Evolutionary conservation across 306 rosid genomes (phyloP), one percentile per base, ranked within the genome.

Genomic region (Abrus pulchellus): DNA sequence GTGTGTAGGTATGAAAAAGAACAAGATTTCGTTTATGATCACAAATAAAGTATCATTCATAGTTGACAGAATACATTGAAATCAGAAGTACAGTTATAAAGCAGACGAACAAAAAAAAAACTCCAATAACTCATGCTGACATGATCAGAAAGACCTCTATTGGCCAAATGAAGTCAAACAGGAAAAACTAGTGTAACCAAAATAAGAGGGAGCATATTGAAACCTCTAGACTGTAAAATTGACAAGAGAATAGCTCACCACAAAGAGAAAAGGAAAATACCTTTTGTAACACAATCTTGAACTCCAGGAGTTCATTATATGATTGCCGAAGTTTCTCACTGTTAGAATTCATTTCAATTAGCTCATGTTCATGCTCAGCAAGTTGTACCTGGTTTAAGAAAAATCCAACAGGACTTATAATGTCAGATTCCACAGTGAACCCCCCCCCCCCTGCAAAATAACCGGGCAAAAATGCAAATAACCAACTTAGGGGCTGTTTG

Each of bases 251-350:
- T 65, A 75, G 36, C 27, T 40, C 10, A 52, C 55, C 65, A 69
- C 44, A 40, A 48, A 75, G 61, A 33, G 52, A 65, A 34, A 48
- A 57, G 29, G 13, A 50, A 32, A 68, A 68, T 86, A 91, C 98
- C 98, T 91, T 90, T 79, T 89, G 97, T 87, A 93, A 84, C 78
- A 93, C 97, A 87, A 90, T 88, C 89, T 93, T 93, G 91, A 91
- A 93, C 85, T 93, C 98, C 41, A 93, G 62, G 67, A 93, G 97
- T 86, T 93, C 98, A 65, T 91, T 93, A 83, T 87, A 91, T 55
- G 98, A 90, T 83, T 87, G 93, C 38, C 50, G 90, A 75, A 93
- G 94, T 80, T 86, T 90, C 85, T 93, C 98, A 53, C 94, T 85
- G 72, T 93, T 93, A 60, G 91, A 89, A 57, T 93, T 93, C 88